Percentiles rank a stretch among this genome's conserved stretches.
phyloP scores from a whole-genome alignment of 305 asterid species.

The Fraxinus paxiana region DNA sequence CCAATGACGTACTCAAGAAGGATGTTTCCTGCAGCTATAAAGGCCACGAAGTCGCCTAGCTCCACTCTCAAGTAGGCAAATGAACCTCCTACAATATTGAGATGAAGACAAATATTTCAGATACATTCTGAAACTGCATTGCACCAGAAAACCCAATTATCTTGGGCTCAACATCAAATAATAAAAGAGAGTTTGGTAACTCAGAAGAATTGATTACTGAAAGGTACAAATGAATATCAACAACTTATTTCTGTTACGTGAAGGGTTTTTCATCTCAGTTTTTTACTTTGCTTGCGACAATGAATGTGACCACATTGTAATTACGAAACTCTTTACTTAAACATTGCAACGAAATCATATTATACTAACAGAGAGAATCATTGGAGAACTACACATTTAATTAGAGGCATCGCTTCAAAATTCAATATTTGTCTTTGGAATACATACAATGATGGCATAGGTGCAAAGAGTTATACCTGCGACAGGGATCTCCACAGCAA shows the following conservation, averaged over 20 bases:
- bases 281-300: not conserved
- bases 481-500: conserved; percentile 74
- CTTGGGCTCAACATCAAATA: not conserved
- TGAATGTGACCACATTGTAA: not conserved
- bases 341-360: not conserved
- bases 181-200: not conserved
- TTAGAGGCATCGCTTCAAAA: not conserved
- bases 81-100: not conserved
- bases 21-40: not conserved
- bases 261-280: not conserved
- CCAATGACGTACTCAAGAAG: not conserved
- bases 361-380: not conserved
- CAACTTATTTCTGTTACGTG: not conserved
- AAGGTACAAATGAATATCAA: not conserved
- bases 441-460: not conserved
- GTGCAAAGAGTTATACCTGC: not conserved
- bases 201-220: not conserved
- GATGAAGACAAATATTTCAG: not conserved
- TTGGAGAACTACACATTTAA: not conserved
- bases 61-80: not conserved
- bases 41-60: not conserved
- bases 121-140: not conserved
- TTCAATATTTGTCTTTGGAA: not conserved
- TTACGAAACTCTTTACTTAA: not conserved
- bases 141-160: not conserved